Base-by-base conservation (phyloP, 805 yeast species). In the Starmerella riodocensis region DNA sequence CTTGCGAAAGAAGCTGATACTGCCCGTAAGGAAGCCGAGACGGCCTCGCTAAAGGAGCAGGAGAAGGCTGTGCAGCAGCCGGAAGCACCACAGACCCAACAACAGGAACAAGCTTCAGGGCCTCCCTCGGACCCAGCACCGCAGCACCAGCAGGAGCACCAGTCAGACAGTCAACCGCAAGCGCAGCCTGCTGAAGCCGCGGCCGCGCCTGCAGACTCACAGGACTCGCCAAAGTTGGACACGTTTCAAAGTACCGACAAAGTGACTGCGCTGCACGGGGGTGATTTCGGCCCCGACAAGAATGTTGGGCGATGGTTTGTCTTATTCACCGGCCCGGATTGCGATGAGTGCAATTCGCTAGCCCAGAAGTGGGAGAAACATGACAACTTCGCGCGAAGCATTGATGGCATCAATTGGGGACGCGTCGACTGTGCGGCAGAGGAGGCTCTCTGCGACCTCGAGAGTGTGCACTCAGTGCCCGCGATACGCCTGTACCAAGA, bases 261-360 rank as follows among this genome's bases (percentile, higher is more conserved):
- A 2, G 44, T 34, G 8, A 26, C 35, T n/a, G 38, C n/a, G 23
- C 33, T 40, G 19, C 22, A 18, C 2, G 29, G 19, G 13, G 18
- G 9, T 19, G 39, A 38, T n/a, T 36, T 43, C 29, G 48, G 41
- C n/a, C 23, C 33, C 5, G 39, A 24, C 31, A 20, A 21, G 16
- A 34, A 29, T 21, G 43, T 39, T 9, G 50, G 48, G 12, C 42
- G 46, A 9, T 46, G 50, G 50, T 32, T 41, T 18, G 42, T 46
- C 21, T 31, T 46, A 23, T 46, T 38, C 27, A 39, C 37, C 11
- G 32, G 32, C 7, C 22, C 16, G 4, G 39, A 25, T 23, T 46
- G 45, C 29, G 39, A 37, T n/a, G 44, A 29, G 17, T 42, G 46
- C 25, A 39, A 34, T 2, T 34, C 42, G 11, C 22, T 44, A 19